Base-by-base conservation (phyloP, 2,329 filamentous ascomycete genomes). In the Aspergillus puulaauensis region DNA sequence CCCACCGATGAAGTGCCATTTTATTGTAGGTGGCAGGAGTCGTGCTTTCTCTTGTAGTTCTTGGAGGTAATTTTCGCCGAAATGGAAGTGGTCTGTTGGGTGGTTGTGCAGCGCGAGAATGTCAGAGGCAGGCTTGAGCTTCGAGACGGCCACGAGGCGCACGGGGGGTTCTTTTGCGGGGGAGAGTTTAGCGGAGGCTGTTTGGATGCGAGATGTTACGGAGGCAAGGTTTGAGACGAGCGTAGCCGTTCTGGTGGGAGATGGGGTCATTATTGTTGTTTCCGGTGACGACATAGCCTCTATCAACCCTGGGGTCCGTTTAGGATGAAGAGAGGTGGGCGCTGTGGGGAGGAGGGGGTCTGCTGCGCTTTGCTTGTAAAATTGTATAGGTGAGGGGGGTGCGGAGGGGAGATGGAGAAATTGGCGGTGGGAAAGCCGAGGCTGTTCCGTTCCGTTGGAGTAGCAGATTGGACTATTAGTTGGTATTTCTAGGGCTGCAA, bases 1-100 rank as follows among this genome's bases (percentile, higher is more conserved):
- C 0, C 90, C 91, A 40, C 95, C 95, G 72, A 98, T 99, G 75
- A 98, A 97, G 76, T 99, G 95, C 95, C 95, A 99, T 67, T 83
- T 83, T 64, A 99, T 90, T 35, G 78, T 68, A 4, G 69, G 77
- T 0, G 95, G 93, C 11, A 99, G 83, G 19, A 96, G 73, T 37
- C 84, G 83, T 1, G 91, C 89, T 76, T 99, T 99, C 73, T 96
- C 89, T 58, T 83, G 82, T 54, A 99, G 84, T 75, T 99, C 95
- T 76, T 93, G 90, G 4, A 89, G 83, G 78, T 99, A 99, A 80
- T 99, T 99, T 78, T 99, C 95, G 67, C 95, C 95, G 74, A 98
- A 98, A 77, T 99, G 91, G 17, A 81, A 66, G 54, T 93, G 90
- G 1, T 78, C 74, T 31, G 78, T 73, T 1, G 82, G 80, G 0